Evolutionary conservation across 2,329 filamentous ascomycete species (phyloP).

Genomic region (Fusarium mundagurra): DNA sequence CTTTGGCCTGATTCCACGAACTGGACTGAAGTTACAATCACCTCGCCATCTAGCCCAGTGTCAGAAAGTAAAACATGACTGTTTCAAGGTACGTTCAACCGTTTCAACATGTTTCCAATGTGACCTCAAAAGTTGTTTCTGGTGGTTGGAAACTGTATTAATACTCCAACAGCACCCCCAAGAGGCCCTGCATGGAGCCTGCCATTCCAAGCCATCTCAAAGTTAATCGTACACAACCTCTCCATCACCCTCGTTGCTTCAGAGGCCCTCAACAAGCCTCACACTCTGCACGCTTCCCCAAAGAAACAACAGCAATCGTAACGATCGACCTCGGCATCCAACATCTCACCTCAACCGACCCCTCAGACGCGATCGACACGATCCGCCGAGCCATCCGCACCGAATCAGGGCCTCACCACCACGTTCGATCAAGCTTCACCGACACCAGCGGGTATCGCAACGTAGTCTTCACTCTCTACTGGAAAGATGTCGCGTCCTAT

Average conservation of each 20-base stretch:
- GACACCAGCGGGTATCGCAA: not conserved
- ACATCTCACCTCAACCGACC: not conserved
- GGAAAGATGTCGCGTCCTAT: not conserved
- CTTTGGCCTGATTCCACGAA: rapidly evolving
- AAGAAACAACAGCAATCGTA: not conserved
- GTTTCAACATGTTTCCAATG: not conserved
- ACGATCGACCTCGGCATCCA: not conserved
- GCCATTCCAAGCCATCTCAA: not conserved
- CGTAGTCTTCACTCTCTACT: not conserved
- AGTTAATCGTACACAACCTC: not conserved
- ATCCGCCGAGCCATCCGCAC: not conserved
- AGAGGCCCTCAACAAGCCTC: not conserved
- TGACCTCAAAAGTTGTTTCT: rapidly evolving
- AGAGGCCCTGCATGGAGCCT: not conserved
- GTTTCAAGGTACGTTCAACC: not conserved
- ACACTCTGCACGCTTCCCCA: not conserved
- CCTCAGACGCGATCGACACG: not conserved
- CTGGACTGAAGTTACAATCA: not conserved
- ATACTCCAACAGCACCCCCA: rapidly evolving
- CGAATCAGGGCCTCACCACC: not conserved
- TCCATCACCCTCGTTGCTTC: not conserved
- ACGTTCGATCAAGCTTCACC: not conserved
- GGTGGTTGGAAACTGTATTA: not conserved
- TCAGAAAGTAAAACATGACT: not conserved
- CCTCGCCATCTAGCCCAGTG: not conserved